Evolutionary conservation across 805 yeast species (phyloP).

Genomic region (Yarrowia alimentaria): DNA sequence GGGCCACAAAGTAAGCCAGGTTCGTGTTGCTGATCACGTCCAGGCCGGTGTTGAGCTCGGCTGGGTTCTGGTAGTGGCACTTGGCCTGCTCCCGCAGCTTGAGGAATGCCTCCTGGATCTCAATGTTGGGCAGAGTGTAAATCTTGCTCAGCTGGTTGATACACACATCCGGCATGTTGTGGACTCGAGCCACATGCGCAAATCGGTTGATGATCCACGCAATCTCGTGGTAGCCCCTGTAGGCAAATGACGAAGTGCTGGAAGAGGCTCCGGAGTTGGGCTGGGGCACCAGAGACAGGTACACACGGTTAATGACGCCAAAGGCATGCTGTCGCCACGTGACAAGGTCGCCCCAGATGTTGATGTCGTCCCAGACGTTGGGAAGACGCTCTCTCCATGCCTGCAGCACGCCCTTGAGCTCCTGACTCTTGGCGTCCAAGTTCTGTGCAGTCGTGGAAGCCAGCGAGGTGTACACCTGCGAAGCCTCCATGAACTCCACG

Average conservation of each 20-base stretch:
- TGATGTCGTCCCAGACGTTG: constrained; percentile 95
- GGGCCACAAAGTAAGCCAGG: constrained; percentile 91
- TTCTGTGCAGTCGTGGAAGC: constrained; percentile 90
- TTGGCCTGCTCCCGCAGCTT: constrained; percentile 96
- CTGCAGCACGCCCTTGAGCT: constrained; percentile 86
- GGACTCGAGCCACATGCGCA: constrained; percentile 98
- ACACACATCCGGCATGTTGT: constrained; percentile 95
- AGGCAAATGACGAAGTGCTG: constrained; percentile 82
- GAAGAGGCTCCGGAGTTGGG: constrained; percentile 53
- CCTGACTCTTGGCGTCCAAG: constrained; percentile 89
- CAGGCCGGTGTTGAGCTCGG: constrained; percentile 88
- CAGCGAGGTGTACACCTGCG: constrained; percentile 84
- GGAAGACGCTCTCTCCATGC: constrained; percentile 99
- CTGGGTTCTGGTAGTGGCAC: constrained; percentile 90
- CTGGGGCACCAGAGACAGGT: constrained; percentile 70
- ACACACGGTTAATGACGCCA: constrained; percentile 90
- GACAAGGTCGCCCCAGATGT: constrained; percentile 94
- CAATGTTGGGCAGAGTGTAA: constrained; percentile 94
- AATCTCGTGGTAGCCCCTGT: constrained; percentile 96
- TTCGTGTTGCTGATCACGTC: constrained; percentile 97
- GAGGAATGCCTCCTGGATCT: constrained; percentile 95
- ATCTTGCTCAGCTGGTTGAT: constrained; percentile 88
- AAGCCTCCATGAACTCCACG: constrained; percentile 96
- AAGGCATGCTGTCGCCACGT: constrained; percentile 99
- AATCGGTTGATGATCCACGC: constrained; percentile 98